Percentiles rank a stretch among this genome's conserved stretches.
phyloP scores from a whole-genome alignment of 1,284 basidiomycete genomes.

The Apiotrichum siamense region DNA sequence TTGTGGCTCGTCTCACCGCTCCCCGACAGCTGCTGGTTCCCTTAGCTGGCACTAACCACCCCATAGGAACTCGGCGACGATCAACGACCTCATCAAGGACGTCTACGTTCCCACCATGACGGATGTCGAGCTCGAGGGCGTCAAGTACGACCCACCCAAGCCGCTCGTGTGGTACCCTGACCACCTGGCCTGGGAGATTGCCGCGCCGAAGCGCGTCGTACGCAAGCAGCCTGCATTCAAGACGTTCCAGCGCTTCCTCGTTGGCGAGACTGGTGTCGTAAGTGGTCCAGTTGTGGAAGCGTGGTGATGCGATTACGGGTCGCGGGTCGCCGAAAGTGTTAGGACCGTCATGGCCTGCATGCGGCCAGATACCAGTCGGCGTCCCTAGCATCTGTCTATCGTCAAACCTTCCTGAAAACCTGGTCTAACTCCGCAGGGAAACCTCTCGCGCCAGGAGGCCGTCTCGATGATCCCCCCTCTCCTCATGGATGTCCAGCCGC shows the following conservation, averaged over 20 bases:
- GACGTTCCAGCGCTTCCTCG: slow-evolving; percentile 91
- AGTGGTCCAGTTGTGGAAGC: slow-evolving; percentile 32
- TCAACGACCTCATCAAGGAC: slow-evolving; percentile 67
- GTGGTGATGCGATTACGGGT: too few relatives aligned
- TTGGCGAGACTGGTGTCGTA: slow-evolving; percentile 96
- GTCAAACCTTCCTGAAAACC: too few relatives aligned
- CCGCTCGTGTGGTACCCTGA: slow-evolving; percentile 91
- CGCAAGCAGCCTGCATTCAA: slow-evolving; percentile 91
- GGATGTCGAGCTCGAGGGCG: slow-evolving; percentile 69
- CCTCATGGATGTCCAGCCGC: slow-evolving; percentile 86
- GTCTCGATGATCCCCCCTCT: slow-evolving; percentile 98
- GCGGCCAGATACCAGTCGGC: too few relatives aligned
- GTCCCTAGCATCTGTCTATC: too few relatives aligned
- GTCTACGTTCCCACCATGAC: slow-evolving; percentile 72
- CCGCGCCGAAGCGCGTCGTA: slow-evolving; percentile 82
- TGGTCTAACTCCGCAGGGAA: slow-evolving; percentile 78
- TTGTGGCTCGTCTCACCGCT: too few relatives aligned
- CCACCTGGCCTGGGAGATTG: slow-evolving; percentile 90
- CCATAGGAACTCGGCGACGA: slow-evolving; percentile 66
- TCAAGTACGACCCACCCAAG: slow-evolving; percentile 61
- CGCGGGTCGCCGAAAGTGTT: too few relatives aligned
- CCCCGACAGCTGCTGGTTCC: too few relatives aligned
- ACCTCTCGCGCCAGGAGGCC: slow-evolving; percentile 92
- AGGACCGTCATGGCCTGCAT: too few relatives aligned
- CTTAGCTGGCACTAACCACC: slow-evolving; percentile 1